Percentiles rank a stretch among this genome's conserved stretches.
Conservation (phyloP, 1,284 basidiomycete genomes). For the Trametes polyzona region DNA sequence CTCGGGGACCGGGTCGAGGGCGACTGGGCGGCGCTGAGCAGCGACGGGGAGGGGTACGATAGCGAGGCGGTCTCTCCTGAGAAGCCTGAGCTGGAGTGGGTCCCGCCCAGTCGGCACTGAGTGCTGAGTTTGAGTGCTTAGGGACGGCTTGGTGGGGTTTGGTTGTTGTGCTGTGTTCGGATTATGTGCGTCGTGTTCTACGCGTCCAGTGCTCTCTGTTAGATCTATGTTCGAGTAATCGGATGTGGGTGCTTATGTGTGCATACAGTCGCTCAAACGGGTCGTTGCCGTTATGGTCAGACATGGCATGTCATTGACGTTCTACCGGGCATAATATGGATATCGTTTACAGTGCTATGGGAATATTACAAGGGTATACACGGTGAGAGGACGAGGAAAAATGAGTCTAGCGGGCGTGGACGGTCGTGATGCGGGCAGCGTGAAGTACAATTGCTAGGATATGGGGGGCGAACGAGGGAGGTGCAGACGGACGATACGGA, state of each 20-base stretch:
- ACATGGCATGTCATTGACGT: neutral
- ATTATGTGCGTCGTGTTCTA: neutral
- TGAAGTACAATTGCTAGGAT: constrained; percentile 18
- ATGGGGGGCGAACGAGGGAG: too few relatives aligned
- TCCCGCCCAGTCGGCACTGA: constrained; percentile 32
- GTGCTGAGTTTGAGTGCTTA: neutral
- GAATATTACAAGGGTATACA: constrained; percentile 27
- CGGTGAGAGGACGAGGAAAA: too few relatives aligned
- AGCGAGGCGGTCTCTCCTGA: constrained; percentile 37
- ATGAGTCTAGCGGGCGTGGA: constrained; percentile 13
- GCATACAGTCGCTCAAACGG: neutral
- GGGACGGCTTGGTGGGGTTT: neutral
- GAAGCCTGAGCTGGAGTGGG: constrained; percentile 43
- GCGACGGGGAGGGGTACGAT: constrained; percentile 58
- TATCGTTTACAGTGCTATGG: constrained; percentile 18
- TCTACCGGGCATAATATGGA: neutral
- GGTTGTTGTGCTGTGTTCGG: neutral
- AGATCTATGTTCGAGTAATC: neutral
- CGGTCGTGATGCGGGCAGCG: constrained; percentile 1
- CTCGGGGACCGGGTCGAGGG: constrained; percentile 52
- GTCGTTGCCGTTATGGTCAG: neutral
- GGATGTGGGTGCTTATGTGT: neutral
- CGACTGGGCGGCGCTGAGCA: constrained; percentile 66
- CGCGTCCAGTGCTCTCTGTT: neutral
- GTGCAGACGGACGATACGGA: neutral